A percentile compares a stretch with the other conserved stretches of the same genome.
These are phyloP conservation scores for Suillus luteus DNA, from an alignment of 768 basidiomycete species.

Conservation along the genomic window DNA sequence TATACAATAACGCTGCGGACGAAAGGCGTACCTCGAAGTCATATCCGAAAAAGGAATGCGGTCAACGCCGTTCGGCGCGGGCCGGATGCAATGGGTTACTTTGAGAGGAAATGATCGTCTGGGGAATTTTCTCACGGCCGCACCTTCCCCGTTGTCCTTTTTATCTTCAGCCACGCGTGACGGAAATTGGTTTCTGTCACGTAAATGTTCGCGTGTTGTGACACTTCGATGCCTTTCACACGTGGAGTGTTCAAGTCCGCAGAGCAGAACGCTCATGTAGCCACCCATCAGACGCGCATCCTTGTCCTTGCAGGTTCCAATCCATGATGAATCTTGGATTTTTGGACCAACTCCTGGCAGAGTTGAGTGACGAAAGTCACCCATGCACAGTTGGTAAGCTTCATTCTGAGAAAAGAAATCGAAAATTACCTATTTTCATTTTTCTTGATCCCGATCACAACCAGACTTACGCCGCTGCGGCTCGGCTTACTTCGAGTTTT, in stretches of 20 bases:
- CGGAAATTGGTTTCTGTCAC: conserved; percentile 42
- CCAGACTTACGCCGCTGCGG: conserved; percentile 4
- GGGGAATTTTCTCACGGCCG: conserved; percentile 55
- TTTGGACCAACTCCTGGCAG: conserved; percentile 8
- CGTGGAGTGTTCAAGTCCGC: conserved; percentile 13
- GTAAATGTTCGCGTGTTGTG: conserved; percentile 27
- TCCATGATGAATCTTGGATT: neutral
- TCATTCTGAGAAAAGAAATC: neutral
- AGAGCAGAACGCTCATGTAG: conserved; percentile 2
- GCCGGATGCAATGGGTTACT: conserved; percentile 41
- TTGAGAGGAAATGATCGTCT: conserved; percentile 46
- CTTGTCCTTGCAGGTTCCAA: neutral
- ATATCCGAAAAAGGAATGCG: conserved; percentile 59
- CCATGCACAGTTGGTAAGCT: conserved; percentile 9
- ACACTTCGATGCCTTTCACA: conserved; percentile 17
- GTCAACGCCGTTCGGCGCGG: conserved; percentile 51
- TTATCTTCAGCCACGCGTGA: conserved; percentile 57
- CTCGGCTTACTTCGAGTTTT: conserved; percentile 2
- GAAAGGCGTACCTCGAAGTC: conserved; percentile 66
- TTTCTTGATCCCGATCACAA: conserved; percentile 10
- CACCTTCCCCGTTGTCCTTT: conserved; percentile 54
- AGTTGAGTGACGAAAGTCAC: conserved; percentile 6
- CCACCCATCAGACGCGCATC: neutral
- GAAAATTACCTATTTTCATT: neutral
- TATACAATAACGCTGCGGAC: conserved; percentile 12